phyloP scores from a whole-genome alignment of 116 monocot species.

The Iris pallida region DNA sequence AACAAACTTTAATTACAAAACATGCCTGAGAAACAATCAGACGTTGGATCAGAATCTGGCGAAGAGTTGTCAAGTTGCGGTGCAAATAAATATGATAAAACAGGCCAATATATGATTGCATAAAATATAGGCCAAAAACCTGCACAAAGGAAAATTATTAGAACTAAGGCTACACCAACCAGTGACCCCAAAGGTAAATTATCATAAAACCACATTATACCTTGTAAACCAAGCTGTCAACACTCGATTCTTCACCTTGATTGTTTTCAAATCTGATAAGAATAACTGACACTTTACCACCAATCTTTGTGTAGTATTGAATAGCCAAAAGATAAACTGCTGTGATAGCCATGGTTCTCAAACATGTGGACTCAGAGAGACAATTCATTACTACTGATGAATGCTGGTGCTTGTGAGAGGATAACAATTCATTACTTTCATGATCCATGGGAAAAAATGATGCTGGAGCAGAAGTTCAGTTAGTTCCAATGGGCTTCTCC shows the following conservation, averaged over 20 bases:
- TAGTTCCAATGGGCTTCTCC: too few relatives aligned
- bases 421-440: too few relatives aligned
- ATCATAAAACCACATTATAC: conserved; percentile 14
- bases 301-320: conserved; percentile 88
- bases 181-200: too few relatives aligned
- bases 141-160: conserved; percentile 17
- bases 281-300: conserved; percentile 71
- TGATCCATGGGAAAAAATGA: too few relatives aligned
- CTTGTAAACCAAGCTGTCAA: conserved; percentile 95
- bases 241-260: conserved; percentile 77
- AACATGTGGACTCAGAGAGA: too few relatives aligned
- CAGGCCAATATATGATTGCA: conserved; percentile 95
- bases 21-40: conserved; percentile 84
- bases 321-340: conserved; percentile 77
- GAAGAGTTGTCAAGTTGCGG: conserved; percentile 60
- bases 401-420: too few relatives aligned
- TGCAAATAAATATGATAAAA: conserved; percentile 81
- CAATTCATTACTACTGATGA: too few relatives aligned
- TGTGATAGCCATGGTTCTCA: too few relatives aligned
- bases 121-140: conserved; percentile 96
- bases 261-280: conserved; percentile 81
- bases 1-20: background rate
- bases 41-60: conserved; percentile 75
- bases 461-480: too few relatives aligned
- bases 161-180: too few relatives aligned